Evolutionary conservation across 1,139 yeast genomes (phyloP).

Genomic region (Ogataea hybrid): DNA sequence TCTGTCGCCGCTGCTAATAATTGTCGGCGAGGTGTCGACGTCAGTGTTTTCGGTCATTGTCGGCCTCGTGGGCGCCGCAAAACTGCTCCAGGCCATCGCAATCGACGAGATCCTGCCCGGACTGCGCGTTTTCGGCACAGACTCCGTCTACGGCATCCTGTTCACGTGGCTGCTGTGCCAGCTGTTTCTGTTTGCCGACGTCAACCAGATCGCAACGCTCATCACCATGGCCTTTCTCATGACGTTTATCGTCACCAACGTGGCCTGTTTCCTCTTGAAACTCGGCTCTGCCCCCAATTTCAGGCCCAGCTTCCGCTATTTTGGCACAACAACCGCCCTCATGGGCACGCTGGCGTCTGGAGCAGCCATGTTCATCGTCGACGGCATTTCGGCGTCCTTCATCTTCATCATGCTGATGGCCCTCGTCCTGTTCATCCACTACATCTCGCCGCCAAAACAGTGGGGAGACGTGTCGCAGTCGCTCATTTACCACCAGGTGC

Average conservation of each 20-base stretch:
- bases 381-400: conserved; percentile 80
- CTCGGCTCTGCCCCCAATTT: conserved; percentile 95
- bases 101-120: conserved; percentile 85
- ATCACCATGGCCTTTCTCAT: conserved; percentile 95
- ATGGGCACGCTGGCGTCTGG: conserved; percentile 69
- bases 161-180: conserved; percentile 84
- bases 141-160: conserved; percentile 62
- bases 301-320: conserved; percentile 89
- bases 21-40: conserved; percentile 89
- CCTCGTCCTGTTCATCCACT: conserved; percentile 77
- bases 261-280: conserved; percentile 86
- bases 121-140: conserved; percentile 54
- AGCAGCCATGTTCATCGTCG: conserved; percentile 90
- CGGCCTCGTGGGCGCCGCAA: conserved; percentile 94
- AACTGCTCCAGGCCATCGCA: conserved; percentile 85
- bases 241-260: conserved; percentile 91
- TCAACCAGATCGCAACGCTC: conserved; percentile 90
- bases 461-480: conserved; percentile 98
- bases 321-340: conserved; percentile 78
- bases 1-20: conserved; percentile 62
- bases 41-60: conserved; percentile 89
- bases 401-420: conserved; percentile 65
- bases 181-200: conserved; percentile 78
- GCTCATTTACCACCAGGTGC: conserved; percentile 89
- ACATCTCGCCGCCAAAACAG: conserved; percentile 87